These are phyloP conservation scores for Hypocreales sp. DNA, from an alignment of 2,329 filamentous ascomycete genomes.

Conservation along the genomic window DNA sequence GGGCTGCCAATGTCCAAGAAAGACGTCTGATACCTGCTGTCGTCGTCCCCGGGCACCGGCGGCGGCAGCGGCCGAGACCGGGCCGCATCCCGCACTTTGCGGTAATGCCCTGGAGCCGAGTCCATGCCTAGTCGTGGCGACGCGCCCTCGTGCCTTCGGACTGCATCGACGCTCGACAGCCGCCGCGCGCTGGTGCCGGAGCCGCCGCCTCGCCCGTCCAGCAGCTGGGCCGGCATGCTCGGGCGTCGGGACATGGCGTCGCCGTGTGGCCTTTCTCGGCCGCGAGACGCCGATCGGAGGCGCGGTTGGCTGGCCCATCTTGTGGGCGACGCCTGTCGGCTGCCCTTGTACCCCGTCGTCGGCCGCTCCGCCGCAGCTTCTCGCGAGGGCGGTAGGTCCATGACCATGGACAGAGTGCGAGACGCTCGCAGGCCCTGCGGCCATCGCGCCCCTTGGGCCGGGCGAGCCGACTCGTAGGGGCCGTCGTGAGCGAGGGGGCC, in stretches of 20 bases:
- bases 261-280: not conserved
- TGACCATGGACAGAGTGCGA: constrained; percentile 36
- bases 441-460: constrained; percentile 18
- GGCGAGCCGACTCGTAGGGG: constrained; percentile 2
- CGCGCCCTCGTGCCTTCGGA: too few relatives aligned
- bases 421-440: constrained; percentile 31
- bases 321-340: constrained; percentile 1
- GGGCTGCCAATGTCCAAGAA: constrained; percentile 2
- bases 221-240: too few relatives aligned
- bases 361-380: constrained; percentile 13
- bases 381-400: constrained; percentile 34
- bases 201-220: too few relatives aligned
- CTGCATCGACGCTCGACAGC: too few relatives aligned
- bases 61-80: constrained; percentile 1
- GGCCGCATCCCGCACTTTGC: not conserved
- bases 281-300: constrained; percentile 2
- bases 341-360: constrained; percentile 9
- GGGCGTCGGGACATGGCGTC: too few relatives aligned
- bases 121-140: too few relatives aligned
- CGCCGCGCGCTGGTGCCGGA: too few relatives aligned
- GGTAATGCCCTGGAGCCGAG: not conserved
- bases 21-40: constrained; percentile 2
- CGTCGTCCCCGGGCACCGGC: not conserved
- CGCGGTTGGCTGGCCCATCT: constrained; percentile 1
- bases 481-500: constrained; percentile 4